phyloP scores from a whole-genome alignment of 1,284 basidiomycete species.

The Leccinum fuscescens region DNA sequence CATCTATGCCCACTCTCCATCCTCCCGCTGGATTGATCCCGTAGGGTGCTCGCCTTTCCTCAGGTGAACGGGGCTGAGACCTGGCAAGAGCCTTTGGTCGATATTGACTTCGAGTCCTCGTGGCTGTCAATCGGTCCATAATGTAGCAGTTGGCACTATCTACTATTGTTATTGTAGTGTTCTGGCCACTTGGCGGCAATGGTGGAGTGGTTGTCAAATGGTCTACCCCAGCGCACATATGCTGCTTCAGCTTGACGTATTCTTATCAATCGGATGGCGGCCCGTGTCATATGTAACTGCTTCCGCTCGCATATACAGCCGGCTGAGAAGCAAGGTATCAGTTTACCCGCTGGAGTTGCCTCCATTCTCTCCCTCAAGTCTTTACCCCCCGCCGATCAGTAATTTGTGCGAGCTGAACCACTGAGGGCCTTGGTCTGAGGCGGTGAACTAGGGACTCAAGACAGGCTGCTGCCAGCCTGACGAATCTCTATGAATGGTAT shows the following conservation, averaged over 20 bases:
- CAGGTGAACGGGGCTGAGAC: background rate
- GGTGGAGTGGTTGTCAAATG: background rate
- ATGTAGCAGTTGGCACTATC: background rate
- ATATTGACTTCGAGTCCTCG: background rate
- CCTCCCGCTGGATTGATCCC: background rate
- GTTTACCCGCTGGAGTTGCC: background rate
- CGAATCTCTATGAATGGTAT: background rate
- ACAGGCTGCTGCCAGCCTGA: background rate
- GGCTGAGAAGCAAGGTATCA: background rate
- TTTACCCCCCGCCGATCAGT: background rate
- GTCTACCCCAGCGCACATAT: background rate
- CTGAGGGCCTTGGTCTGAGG: background rate
- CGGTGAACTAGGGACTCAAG: background rate
- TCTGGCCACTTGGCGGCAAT: background rate
- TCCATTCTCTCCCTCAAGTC: background rate
- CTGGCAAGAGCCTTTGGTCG: background rate
- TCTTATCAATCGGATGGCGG: background rate
- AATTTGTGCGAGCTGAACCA: background rate
- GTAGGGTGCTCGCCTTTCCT: background rate
- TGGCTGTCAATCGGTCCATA: background rate
- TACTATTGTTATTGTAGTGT: background rate
- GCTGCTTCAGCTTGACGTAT: conserved; percentile 3
- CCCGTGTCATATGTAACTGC: background rate
- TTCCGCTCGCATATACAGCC: background rate
- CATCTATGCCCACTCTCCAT: background rate